Evolutionary conservation across 2,329 filamentous ascomycete species (phyloP).

Genomic region (Phaeophleospora eucalypticola): DNA sequence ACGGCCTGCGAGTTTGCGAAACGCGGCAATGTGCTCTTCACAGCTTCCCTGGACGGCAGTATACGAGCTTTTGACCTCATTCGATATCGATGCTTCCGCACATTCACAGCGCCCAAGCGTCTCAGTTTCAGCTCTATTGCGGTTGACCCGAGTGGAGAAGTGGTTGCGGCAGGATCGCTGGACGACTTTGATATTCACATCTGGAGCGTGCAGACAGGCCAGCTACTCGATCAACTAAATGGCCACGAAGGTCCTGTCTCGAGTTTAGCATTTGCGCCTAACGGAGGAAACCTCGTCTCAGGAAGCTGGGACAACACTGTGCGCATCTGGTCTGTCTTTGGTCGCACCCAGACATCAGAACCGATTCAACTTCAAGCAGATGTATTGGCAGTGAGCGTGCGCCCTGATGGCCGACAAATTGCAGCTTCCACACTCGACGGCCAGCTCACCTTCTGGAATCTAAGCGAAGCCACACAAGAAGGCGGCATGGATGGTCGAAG

Average conservation of each 20-base stretch:
- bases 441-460: slow-evolving; percentile 90
- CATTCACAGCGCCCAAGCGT: slow-evolving; percentile 88
- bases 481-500: slow-evolving; percentile 82
- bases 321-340: slow-evolving; percentile 93
- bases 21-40: slow-evolving; percentile 92
- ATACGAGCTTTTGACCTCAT: slow-evolving; percentile 95
- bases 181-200: slow-evolving; percentile 98
- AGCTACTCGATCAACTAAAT: slow-evolving; percentile 82
- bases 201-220: slow-evolving; percentile 97
- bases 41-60: slow-evolving; percentile 88
- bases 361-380: slow-evolving; percentile 89
- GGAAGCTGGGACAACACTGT: slow-evolving; percentile 97
- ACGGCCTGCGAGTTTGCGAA: slow-evolving; percentile 94
- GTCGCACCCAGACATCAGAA: slow-evolving; percentile 88
- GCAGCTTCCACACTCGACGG: slow-evolving; percentile 91
- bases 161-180: slow-evolving; percentile 89
- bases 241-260: slow-evolving; percentile 95
- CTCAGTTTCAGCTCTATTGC: slow-evolving; percentile 91
- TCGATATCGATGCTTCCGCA: slow-evolving; percentile 92
- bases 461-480: slow-evolving; percentile 81
- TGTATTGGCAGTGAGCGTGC: slow-evolving; percentile 77
- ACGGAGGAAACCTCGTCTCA: slow-evolving; percentile 77
- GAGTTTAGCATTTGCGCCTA: slow-evolving; percentile 80
- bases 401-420: slow-evolving; percentile 86
- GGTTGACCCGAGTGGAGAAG: slow-evolving; percentile 94